Percentiles rank a stretch among this genome's conserved stretches.
phyloP scores from a whole-genome alignment of 108 stramenopile species.

The Nannochloropsis gaditana region DNA sequence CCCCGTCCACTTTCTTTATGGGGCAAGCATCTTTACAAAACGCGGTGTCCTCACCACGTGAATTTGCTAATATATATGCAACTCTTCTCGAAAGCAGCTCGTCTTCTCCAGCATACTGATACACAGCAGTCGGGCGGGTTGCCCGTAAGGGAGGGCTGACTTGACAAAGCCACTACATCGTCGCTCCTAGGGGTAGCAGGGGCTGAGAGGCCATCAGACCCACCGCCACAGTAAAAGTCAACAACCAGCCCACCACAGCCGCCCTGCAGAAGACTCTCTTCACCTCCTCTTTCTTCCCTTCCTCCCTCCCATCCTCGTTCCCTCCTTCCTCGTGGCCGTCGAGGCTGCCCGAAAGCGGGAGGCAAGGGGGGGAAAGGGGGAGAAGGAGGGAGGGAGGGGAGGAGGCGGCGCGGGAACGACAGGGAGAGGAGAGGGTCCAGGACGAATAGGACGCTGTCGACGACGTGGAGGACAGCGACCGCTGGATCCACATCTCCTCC shows the following conservation, averaged over 20 bases:
- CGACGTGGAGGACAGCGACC: not conserved
- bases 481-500: not conserved
- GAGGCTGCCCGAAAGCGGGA: not conserved
- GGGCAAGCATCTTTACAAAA: too few species aligned
- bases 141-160: too few species aligned
- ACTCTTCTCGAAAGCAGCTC: too few species aligned
- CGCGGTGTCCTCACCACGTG: too few species aligned
- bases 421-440: not conserved
- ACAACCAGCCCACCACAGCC: not conserved
- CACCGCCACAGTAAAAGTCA: not conserved
- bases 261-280: not conserved
- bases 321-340: not conserved
- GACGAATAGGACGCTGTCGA: not conserved
- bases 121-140: too few species aligned
- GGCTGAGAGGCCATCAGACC: not conserved
- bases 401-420: not conserved
- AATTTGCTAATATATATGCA: too few species aligned
- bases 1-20: too few species aligned
- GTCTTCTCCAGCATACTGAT: too few species aligned
- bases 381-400: not conserved
- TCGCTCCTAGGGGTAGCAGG: not conserved
- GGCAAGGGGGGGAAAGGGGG: not conserved
- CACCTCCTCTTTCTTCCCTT: not conserved
- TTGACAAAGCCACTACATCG: not conserved
- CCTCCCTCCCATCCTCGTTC: not conserved